Base-by-base conservation (phyloP, 441 rosid species). In the Jatropha multifida region DNA sequence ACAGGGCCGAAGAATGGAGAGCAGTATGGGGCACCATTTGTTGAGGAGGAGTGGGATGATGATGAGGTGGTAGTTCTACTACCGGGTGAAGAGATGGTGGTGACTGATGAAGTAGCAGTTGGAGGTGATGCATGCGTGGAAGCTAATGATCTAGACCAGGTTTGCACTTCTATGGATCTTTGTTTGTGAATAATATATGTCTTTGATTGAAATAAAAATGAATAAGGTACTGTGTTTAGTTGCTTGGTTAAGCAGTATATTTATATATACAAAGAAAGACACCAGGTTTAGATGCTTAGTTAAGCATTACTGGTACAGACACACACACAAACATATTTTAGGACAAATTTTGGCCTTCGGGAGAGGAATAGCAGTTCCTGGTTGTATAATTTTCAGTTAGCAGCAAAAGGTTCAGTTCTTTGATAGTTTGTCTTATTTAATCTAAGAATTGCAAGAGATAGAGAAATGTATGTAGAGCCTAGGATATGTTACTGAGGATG, bases 1-100 rank as follows among this genome's bases (percentile, higher is more conserved):
- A 82, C 97, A 1, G 99, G 99, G 49, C 99, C 99, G 0, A 96
- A 96, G 88, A 96, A 96, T 63, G 99, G 99, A 14, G 99, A 96
- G 84, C 93, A 93, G 79, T 96, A 93, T 75, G 99, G 99, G 61
- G 99, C 99, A 15, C 99, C 99, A 0, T 96, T 88, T 79, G 76
- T 93, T 78, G 99, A 94, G 77, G 99, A 96, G 83, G 98, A 94
- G 69, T 96, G 98, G 99, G 97, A 93, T 67, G 86, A 88, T 75
- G 98, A 90, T 75, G 86, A 82, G 27, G 74, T 56, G 65, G 85
- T 83, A 72, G 83, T 82, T 46, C 60, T 84, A 27, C 80, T 92
- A 15, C 92, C 92, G 0, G 89, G 89, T 42, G 88, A 83, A 85
- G 90, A 85, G 68, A 76, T 78, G 68, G 80, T 66, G 65, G 80